Evolutionary conservation across 148 eudicot genomes (phyloP).

Genomic region (Vaccinium myrtillus): DNA sequence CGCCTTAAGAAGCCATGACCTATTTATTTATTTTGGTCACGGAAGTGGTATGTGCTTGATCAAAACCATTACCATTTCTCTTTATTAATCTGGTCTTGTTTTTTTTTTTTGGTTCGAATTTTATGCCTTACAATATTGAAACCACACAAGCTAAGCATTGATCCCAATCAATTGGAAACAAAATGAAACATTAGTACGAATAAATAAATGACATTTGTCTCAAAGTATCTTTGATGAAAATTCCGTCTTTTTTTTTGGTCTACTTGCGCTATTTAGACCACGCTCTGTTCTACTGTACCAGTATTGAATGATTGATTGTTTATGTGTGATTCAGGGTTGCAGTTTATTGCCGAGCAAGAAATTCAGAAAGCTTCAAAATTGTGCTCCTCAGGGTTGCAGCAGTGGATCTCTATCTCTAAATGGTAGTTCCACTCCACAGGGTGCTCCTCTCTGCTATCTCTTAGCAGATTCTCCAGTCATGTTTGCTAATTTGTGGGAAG

Average conservation of each 20-base stretch:
- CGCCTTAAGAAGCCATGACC: constrained; percentile 76
- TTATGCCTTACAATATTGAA: background rate
- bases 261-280: background rate
- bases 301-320: constrained; percentile 3
- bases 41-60: constrained; percentile 73
- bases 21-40: constrained; percentile 89
- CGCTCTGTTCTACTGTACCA: background rate
- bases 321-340: constrained; percentile 49
- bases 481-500: constrained; percentile 94
- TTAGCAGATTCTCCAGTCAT: constrained; percentile 86
- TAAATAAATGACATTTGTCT: background rate
- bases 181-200: background rate
- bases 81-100: background rate
- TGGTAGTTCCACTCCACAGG: constrained; percentile 68
- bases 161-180: background rate
- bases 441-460: constrained; percentile 71
- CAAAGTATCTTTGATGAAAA: background rate
- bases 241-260: constrained; percentile 2
- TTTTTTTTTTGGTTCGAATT: background rate
- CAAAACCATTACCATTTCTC: background rate
- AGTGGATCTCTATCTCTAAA: constrained; percentile 65
- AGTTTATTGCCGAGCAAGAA: constrained; percentile 68
- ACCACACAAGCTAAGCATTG: background rate
- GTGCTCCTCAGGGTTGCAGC: constrained; percentile 89
- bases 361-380: constrained; percentile 64